These are phyloP conservation scores for Circinella umbellata DNA, from an alignment of 371 early-diverging fungal genomes.

Conservation along the genomic window DNA sequence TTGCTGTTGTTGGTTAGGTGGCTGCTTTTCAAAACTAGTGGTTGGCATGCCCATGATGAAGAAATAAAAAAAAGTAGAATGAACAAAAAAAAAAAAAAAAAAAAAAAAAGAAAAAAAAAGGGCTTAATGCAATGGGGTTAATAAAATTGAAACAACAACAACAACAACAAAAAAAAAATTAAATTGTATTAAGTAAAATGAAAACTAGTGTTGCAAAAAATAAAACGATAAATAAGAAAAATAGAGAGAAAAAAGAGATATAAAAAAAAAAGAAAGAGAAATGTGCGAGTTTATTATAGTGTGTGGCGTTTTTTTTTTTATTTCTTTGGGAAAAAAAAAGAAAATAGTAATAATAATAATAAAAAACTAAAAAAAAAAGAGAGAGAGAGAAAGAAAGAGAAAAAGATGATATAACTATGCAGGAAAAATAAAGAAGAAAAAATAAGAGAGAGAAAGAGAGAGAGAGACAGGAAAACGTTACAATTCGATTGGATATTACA, in stretches of 20 bases:
- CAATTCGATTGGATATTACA: too few relatives aligned
- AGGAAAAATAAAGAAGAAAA: too few relatives aligned
- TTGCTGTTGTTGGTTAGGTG: not conserved
- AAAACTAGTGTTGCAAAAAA: too few relatives aligned
- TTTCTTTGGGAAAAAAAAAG: conserved; percentile 15
- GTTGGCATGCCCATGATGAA: conserved; percentile 19
- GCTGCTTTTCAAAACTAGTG: not conserved
- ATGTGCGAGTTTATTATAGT: not conserved
- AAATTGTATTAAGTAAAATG: too few relatives aligned
- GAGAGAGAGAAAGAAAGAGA: not conserved
- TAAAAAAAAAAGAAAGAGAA: conserved; percentile 9
- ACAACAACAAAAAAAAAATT: too few relatives aligned
- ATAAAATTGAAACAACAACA: too few relatives aligned
- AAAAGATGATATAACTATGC: not conserved
- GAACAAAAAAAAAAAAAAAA: not conserved
- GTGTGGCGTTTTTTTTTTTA: not conserved
- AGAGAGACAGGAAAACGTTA: too few relatives aligned
- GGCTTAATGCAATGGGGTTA: too few relatives aligned
- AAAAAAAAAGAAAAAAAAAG: not conserved
- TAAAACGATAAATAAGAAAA: too few relatives aligned
- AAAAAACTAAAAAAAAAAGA: not conserved
- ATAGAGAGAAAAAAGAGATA: not conserved
- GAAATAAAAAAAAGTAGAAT: too few relatives aligned
- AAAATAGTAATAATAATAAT: not conserved
- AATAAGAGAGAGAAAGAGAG: too few relatives aligned